These are phyloP conservation scores for Neurospora sp. DNA, from an alignment of 2,329 filamentous ascomycete species.

Conservation along the genomic window DNA sequence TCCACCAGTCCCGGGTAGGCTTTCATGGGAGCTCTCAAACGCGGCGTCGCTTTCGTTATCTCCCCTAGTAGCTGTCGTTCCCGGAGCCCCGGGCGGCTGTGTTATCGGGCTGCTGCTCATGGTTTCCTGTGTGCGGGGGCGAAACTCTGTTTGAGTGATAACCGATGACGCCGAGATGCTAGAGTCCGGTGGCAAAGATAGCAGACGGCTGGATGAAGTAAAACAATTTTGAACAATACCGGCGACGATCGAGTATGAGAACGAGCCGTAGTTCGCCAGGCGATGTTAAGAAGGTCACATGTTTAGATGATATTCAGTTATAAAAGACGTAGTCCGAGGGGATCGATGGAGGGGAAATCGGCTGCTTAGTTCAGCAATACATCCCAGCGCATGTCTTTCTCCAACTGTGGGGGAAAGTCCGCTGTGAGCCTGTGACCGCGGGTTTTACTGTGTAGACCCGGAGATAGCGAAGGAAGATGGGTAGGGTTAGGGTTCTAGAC, in stretches of 20 bases:
- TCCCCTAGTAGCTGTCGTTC: background rate
- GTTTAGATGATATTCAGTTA: background rate
- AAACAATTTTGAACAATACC: background rate
- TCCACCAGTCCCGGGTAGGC: background rate
- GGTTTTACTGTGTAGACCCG: background rate
- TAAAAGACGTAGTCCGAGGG: background rate
- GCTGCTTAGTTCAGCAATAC: background rate
- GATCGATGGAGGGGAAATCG: background rate
- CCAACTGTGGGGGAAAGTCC: background rate
- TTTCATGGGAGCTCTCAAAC: slow-evolving; percentile 1
- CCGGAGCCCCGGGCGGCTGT: background rate
- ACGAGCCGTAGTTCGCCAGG: background rate
- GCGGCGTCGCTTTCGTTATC: background rate
- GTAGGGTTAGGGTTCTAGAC: background rate
- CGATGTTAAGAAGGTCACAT: background rate
- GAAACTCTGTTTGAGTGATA: background rate
- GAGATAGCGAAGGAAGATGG: background rate
- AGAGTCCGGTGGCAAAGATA: background rate
- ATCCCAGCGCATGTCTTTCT: background rate
- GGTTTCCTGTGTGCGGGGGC: background rate
- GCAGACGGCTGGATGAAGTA: background rate
- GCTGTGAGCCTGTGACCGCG: background rate
- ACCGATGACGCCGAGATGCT: background rate
- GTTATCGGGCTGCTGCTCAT: background rate
- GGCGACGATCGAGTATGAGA: background rate